Conservation (phyloP, 2,329 filamentous ascomycete species). For the Cytospora piceicola region DNA sequence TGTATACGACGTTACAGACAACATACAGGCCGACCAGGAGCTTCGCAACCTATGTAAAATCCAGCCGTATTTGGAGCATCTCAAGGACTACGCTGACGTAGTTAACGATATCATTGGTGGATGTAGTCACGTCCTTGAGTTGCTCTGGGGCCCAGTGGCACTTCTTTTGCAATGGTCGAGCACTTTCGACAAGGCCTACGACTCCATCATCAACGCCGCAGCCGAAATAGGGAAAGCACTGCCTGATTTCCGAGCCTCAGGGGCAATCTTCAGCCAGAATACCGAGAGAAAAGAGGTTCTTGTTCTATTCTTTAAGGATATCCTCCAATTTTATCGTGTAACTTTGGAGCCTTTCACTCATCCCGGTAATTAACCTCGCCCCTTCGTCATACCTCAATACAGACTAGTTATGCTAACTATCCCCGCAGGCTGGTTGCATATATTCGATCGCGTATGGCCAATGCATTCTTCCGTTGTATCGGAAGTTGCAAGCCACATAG, state of each 20-base stretch:
- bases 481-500: background rate
- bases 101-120: background rate
- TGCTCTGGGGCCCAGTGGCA: background rate
- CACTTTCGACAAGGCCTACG: background rate
- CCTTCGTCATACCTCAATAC: background rate
- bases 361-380: background rate
- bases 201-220: background rate
- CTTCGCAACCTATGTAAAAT: background rate
- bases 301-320: background rate
- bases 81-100: background rate
- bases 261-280: background rate
- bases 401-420: background rate
- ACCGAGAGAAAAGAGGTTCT: background rate
- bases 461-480: background rate
- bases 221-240: constrained; percentile 5
- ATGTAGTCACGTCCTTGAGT: background rate
- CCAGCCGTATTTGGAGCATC: background rate
- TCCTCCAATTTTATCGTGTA: background rate
- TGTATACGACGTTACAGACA: background rate
- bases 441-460: constrained; percentile 6
- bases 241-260: background rate
- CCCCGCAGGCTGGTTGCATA: background rate
- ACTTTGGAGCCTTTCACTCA: background rate
- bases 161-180: constrained; percentile 4
- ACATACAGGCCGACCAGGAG: background rate